These are phyloP conservation scores for Talaromyces trachyspermus DNA, from an alignment of 495 filamentous ascomycete species.

Conservation along the genomic window DNA sequence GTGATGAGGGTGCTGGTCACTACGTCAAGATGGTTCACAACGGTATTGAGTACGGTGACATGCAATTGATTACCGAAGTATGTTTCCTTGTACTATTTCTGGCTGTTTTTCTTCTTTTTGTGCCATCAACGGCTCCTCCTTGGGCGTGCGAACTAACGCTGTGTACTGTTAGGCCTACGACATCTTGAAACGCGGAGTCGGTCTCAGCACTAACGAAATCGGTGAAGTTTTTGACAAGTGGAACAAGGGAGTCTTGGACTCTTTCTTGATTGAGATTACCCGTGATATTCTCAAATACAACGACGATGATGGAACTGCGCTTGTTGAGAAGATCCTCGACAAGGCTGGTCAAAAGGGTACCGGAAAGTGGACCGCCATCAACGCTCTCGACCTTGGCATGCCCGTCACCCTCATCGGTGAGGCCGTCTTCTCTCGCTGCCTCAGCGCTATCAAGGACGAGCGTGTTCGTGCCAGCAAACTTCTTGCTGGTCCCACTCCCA, in stretches of 20 bases:
- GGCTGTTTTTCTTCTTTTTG: too few relatives aligned
- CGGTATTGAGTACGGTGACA: conserved; percentile 99
- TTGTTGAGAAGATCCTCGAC: conserved; percentile 98
- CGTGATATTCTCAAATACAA: conserved; percentile 95
- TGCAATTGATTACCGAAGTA: conserved; percentile 99
- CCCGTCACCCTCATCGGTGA: conserved; percentile 97
- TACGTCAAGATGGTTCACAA: conserved; percentile 99
- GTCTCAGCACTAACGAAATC: conserved; percentile 80
- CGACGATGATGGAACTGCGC: conserved; percentile 81
- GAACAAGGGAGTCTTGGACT: conserved; percentile 98
- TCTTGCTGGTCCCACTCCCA: conserved; percentile 67
- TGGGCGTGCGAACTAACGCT: too few relatives aligned
- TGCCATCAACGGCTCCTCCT: too few relatives aligned
- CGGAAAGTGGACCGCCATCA: conserved; percentile 99
- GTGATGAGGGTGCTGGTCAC: conserved; percentile 97
- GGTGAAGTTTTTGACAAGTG: conserved; percentile 89
- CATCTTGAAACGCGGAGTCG: conserved; percentile 95
- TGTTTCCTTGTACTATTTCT: conserved; percentile 7
- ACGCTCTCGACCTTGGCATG: conserved; percentile 97
- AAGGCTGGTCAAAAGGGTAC: conserved; percentile 99
- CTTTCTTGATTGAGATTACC: conserved; percentile 99
- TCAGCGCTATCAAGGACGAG: conserved; percentile 91
- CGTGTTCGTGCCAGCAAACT: conserved; percentile 73
- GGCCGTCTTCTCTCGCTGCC: conserved; percentile 88
- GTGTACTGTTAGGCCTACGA: conserved; percentile 75